These are phyloP conservation scores for Odontarrhena argentea DNA, from an alignment of 345 rosid species.

Conservation along the genomic window DNA sequence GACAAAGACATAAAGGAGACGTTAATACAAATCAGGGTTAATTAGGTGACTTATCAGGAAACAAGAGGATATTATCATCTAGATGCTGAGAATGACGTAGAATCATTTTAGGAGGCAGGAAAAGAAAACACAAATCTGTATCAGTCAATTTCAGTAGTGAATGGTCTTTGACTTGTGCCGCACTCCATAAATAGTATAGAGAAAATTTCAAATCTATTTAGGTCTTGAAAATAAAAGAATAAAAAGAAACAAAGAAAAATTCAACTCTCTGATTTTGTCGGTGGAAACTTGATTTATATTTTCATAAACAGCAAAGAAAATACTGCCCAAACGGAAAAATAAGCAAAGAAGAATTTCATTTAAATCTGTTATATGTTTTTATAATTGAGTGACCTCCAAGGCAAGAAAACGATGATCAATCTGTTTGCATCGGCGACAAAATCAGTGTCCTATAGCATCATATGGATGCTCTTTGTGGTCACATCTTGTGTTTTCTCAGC, in stretches of 20 bases:
- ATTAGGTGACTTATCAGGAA: background rate
- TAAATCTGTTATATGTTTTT: too few species aligned
- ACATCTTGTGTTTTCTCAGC: slow-evolving; percentile 13
- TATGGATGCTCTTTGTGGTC: background rate
- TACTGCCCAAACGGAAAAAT: too few species aligned
- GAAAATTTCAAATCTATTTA: too few species aligned
- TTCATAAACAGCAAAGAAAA: too few species aligned
- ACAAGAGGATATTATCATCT: background rate
- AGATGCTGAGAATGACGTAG: background rate
- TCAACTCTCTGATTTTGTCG: too few species aligned
- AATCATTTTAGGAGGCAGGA: too few species aligned
- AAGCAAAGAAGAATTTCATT: too few species aligned
- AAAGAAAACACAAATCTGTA: background rate
- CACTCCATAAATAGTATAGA: background rate
- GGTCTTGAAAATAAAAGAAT: too few species aligned
- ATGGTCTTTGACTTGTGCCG: background rate
- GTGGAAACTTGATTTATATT: too few species aligned
- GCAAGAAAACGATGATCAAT: background rate
- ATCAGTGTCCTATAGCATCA: background rate
- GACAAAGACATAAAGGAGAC: too few species aligned
- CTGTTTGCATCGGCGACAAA: background rate
- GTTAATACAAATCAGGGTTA: background rate
- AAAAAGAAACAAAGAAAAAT: too few species aligned
- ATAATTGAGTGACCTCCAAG: too few species aligned
- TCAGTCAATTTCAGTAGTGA: background rate